Percentiles rank a stretch among this genome's conserved stretches.
Evolutionary conservation across 441 rosid genomes (phyloP).

Genomic region (Croton setiger): DNA sequence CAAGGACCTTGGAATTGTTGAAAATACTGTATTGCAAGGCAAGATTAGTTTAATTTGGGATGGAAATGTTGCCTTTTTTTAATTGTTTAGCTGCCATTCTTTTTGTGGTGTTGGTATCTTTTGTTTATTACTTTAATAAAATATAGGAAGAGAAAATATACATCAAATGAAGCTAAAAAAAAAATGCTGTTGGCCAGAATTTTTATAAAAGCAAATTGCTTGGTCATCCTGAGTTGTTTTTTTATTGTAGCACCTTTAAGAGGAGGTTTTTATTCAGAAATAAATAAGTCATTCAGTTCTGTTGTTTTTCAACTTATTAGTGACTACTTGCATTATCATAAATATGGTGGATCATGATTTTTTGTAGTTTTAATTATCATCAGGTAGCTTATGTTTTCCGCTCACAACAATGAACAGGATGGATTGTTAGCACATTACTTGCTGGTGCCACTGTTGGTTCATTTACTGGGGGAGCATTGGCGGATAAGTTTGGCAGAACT

Average conservation of each 20-base stretch:
- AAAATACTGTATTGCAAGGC: slow-evolving; percentile 90
- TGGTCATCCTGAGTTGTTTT: not conserved
- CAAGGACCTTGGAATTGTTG: slow-evolving; percentile 88
- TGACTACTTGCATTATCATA: not conserved
- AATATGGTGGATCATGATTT: not conserved
- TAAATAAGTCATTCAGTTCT: not conserved
- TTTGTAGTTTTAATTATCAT: not conserved
- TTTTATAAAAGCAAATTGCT: not conserved
- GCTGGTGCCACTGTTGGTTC: slow-evolving; percentile 97
- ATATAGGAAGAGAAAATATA: not conserved
- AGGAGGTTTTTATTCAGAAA: too few species aligned
- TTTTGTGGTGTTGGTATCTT: not conserved
- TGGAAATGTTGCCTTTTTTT: not conserved
- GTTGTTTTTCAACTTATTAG: not conserved
- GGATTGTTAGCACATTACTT: slow-evolving; percentile 94
- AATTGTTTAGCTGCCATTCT: not conserved
- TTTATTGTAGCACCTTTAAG: too few species aligned
- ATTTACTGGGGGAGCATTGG: slow-evolving; percentile 91
- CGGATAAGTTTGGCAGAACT: slow-evolving; percentile 94
- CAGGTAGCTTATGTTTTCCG: slow-evolving; percentile 17
- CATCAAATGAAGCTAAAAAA: not conserved
- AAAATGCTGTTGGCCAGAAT: not conserved
- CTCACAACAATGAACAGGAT: slow-evolving; percentile 52
- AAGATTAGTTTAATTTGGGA: slow-evolving; percentile 22
- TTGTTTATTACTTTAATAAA: slow-evolving; percentile 3